Percentiles rank a stretch among this genome's conserved stretches.
Conservation (phyloP, 768 basidiomycete species). For the Naganishia randhawae region DNA sequence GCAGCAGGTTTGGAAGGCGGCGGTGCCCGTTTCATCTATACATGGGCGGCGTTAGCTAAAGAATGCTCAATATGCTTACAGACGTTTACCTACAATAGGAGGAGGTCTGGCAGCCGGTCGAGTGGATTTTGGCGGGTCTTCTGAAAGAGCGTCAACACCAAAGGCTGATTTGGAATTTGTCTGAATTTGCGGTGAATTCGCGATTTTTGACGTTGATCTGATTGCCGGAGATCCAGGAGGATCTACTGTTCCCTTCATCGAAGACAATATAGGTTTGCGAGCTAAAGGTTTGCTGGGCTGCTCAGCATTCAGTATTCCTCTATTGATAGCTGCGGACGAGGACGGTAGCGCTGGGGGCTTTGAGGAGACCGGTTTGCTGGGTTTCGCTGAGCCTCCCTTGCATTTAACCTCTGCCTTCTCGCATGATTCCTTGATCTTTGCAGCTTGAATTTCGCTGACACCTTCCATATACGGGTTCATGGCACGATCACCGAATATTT, state of each 20-base stretch:
- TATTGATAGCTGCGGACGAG: constrained; percentile 34
- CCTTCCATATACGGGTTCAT: constrained; percentile 81
- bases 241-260: constrained; percentile 20
- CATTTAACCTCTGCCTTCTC: constrained; percentile 89
- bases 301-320: constrained; percentile 4
- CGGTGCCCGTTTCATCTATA: constrained; percentile 13
- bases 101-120: constrained; percentile 37
- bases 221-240: constrained; percentile 27
- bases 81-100: constrained; percentile 23
- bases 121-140: constrained; percentile 48
- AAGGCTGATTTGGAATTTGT: constrained; percentile 35
- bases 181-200: constrained; percentile 38
- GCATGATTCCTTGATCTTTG: constrained; percentile 88
- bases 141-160: not conserved
- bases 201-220: not conserved
- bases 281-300: constrained; percentile 12
- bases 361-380: constrained; percentile 52
- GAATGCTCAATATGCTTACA: not conserved
- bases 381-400: constrained; percentile 60
- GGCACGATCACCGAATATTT: constrained; percentile 90
- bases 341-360: constrained; percentile 45
- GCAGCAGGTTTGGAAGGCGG: constrained; percentile 33
- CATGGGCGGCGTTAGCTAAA: not conserved
- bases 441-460: constrained; percentile 78
- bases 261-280: constrained; percentile 18